A percentile compares a stretch with the other conserved stretches of the same genome.
Conservation (phyloP, 495 filamentous ascomycete genomes). For the Barbatosphaeria neglecta region DNA sequence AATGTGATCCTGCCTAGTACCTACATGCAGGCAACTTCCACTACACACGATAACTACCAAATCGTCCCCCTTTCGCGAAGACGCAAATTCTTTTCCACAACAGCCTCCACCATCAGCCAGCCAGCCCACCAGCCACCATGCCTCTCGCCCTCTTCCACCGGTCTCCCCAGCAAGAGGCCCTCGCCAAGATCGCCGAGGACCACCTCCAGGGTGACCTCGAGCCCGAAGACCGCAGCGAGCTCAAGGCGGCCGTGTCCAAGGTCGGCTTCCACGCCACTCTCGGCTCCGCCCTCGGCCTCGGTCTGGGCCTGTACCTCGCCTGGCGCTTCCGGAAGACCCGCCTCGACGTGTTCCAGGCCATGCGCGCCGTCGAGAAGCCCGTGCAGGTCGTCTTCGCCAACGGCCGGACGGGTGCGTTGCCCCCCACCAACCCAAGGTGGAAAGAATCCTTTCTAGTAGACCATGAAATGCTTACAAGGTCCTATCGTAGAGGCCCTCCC, state of each 20-base stretch:
- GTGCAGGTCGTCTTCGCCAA: conserved; percentile 49
- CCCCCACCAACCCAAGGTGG: not conserved
- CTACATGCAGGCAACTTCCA: not conserved
- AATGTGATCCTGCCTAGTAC: not conserved
- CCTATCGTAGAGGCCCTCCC: conserved; percentile 50
- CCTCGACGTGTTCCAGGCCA: conserved; percentile 44
- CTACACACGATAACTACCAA: too few species aligned
- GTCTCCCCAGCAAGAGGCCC: conserved; percentile 36
- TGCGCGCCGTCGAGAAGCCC: conserved; percentile 47
- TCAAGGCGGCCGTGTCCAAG: conserved; percentile 40
- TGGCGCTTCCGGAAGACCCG: conserved; percentile 44
- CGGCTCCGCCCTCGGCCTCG: conserved; percentile 48
- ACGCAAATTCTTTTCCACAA: too few species aligned
- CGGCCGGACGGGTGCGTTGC: conserved; percentile 40
- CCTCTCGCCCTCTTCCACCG: conserved; percentile 47
- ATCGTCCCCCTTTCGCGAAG: too few species aligned
- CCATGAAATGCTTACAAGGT: not conserved
- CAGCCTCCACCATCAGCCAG: not conserved
- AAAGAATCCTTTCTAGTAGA: not conserved
- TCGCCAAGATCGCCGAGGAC: conserved; percentile 47
- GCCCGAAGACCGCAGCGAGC: conserved; percentile 44
- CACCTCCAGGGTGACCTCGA: conserved; percentile 53
- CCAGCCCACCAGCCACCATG: not conserved
- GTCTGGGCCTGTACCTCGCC: conserved; percentile 46
- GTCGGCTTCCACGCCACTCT: conserved; percentile 42